These are phyloP conservation scores for Linnemannia exigua DNA, from an alignment of 192 early-diverging fungal genomes.

Conservation along the genomic window DNA sequence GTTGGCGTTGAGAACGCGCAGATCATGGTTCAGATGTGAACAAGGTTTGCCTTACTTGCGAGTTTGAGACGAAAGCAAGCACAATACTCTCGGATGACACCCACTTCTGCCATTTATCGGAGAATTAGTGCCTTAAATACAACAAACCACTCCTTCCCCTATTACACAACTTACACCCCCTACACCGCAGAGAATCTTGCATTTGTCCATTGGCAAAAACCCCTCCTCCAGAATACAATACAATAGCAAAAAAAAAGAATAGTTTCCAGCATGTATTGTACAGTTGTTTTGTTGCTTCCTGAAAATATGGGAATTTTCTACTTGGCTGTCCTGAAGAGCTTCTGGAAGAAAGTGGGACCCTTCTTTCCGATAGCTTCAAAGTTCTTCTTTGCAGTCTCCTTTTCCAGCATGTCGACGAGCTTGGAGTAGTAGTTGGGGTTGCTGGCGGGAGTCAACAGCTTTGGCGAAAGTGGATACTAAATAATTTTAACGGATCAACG, in stretches of 20 bases:
- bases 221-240: not conserved
- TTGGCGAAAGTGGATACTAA: constrained; percentile 70
- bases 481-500: not conserved
- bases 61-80: not conserved
- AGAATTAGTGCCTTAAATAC: not conserved
- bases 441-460: constrained; percentile 65
- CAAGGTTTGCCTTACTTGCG: not conserved
- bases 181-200: not conserved
- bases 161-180: not conserved
- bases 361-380: constrained; percentile 57
- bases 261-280: constrained; percentile 1
- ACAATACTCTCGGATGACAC: not conserved
- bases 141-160: not conserved
- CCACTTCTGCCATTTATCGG: not conserved
- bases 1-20: constrained; percentile 77
- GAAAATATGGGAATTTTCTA: not conserved
- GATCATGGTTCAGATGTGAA: constrained; percentile 63
- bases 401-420: constrained; percentile 62
- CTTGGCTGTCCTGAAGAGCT: constrained; percentile 48
- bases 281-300: not conserved
- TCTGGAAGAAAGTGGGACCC: constrained; percentile 51
- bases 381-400: constrained; percentile 64
- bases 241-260: not conserved
- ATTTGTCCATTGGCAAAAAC: not conserved
- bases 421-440: constrained; percentile 71